A percentile compares a stretch with the other conserved stretches of the same genome.
These are phyloP conservation scores for Ophiostoma populinum DNA, from an alignment of 2,329 filamentous ascomycete species.

Conservation along the genomic window DNA sequence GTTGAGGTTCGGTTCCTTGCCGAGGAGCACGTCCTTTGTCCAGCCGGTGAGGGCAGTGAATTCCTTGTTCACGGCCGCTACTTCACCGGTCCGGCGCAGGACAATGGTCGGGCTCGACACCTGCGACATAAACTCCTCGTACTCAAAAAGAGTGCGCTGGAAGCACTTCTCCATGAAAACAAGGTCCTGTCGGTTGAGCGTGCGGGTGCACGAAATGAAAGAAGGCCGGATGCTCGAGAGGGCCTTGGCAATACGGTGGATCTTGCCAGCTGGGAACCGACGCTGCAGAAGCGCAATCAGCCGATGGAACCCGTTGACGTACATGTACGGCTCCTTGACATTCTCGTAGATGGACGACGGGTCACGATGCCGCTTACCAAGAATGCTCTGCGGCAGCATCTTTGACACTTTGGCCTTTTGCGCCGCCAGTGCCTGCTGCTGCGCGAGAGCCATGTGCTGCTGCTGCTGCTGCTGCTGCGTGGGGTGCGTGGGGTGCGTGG, in stretches of 20 bases:
- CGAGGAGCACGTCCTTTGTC: conserved; percentile 76
- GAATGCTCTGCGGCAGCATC: conserved; percentile 28
- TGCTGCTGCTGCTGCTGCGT: conserved; percentile 5
- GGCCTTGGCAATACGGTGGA: conserved; percentile 68
- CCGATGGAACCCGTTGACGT: conserved; percentile 78
- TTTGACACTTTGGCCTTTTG: conserved; percentile 28
- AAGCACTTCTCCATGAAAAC: conserved; percentile 98
- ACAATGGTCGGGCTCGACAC: conserved; percentile 84
- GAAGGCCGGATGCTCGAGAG: conserved; percentile 81
- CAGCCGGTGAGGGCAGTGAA: conserved; percentile 93
- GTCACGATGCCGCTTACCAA: conserved; percentile 48
- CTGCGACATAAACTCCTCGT: conserved; percentile 80
- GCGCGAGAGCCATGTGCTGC: conserved; percentile 1
- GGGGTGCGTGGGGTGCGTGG: background rate
- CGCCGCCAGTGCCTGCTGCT: conserved; percentile 14
- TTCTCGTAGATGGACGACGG: conserved; percentile 75
- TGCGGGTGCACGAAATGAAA: conserved; percentile 80
- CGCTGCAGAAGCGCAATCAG: conserved; percentile 65
- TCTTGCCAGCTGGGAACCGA: conserved; percentile 62
- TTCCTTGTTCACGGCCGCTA: conserved; percentile 91
- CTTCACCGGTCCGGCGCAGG: conserved; percentile 78
- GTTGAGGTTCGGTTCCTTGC: conserved; percentile 75
- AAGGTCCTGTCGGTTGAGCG: conserved; percentile 73
- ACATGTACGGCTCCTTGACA: conserved; percentile 82
- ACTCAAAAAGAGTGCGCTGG: conserved; percentile 80